Conservation (phyloP, 176 grass and related monocot species). For the Paspalum vaginatum region DNA sequence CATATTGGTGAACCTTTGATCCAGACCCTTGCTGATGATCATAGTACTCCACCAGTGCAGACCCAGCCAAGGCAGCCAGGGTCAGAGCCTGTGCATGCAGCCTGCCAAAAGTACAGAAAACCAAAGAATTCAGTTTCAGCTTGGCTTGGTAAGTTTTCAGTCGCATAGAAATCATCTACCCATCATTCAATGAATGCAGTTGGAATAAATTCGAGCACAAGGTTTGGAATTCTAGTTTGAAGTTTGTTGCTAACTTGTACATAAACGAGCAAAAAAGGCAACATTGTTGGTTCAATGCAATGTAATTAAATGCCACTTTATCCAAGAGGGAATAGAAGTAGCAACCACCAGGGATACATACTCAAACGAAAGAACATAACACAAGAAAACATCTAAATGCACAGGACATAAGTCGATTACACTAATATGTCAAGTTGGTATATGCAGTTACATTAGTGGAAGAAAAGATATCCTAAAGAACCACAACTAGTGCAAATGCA, state of each 20-base stretch:
- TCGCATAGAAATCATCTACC: background rate
- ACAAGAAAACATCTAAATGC: background rate
- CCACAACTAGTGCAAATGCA: background rate
- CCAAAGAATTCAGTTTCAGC: background rate
- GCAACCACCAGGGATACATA: background rate
- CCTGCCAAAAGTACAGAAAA: constrained; percentile 39
- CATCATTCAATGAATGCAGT: background rate
- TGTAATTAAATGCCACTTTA: background rate
- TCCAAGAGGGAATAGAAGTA: background rate
- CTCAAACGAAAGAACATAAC: background rate
- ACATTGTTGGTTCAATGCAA: no score
- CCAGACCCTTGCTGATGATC: constrained; percentile 71
- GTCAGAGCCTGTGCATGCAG: constrained; percentile 96
- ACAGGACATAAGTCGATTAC: background rate
- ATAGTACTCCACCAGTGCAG: constrained; percentile 86
- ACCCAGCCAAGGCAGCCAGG: constrained; percentile 78
- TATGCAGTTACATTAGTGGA: background rate
- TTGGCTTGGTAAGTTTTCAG: background rate
- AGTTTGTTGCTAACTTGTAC: background rate
- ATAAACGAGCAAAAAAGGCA: background rate
- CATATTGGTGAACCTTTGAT: constrained; percentile 70
- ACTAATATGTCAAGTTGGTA: background rate
- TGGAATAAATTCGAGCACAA: background rate
- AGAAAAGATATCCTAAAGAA: background rate
- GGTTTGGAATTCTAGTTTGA: background rate